Evolutionary conservation across 495 filamentous ascomycete species (phyloP).

Genomic region (Annulohypoxylon maeteangense): DNA sequence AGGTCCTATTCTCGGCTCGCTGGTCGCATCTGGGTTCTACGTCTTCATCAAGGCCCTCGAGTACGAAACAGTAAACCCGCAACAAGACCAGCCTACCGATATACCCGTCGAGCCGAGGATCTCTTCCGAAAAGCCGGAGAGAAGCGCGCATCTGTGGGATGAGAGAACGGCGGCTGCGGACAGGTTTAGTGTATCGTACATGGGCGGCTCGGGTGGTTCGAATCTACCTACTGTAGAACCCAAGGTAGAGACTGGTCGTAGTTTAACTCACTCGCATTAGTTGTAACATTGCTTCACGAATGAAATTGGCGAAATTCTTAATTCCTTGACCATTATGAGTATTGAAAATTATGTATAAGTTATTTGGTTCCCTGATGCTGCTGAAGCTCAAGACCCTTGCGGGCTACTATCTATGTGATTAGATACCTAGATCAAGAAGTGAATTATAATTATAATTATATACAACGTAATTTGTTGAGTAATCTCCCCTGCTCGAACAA

Average conservation of each 20-base stretch:
- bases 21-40: conserved; percentile 76
- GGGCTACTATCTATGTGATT: neutral
- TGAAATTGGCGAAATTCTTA: neutral
- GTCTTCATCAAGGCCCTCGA: conserved; percentile 71
- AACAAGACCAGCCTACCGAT: conserved; percentile 44
- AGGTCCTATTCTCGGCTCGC: conserved; percentile 64
- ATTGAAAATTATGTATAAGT: neutral
- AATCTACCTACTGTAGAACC: conserved; percentile 1
- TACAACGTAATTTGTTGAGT: neutral
- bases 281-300: neutral
- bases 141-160: neutral
- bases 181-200: conserved; percentile 14
- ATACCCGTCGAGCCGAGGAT: neutral
- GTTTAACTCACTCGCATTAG: neutral
- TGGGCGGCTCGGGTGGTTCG: neutral
- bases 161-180: neutral
- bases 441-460: neutral
- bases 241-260: conserved; percentile 11
- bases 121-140: neutral
- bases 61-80: conserved; percentile 77
- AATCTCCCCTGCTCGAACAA: neutral
- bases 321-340: neutral
- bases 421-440: neutral
- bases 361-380: neutral
- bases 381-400: neutral